phyloP scores from a whole-genome alignment of 805 yeast species.

The Candida fluviatilis region DNA sequence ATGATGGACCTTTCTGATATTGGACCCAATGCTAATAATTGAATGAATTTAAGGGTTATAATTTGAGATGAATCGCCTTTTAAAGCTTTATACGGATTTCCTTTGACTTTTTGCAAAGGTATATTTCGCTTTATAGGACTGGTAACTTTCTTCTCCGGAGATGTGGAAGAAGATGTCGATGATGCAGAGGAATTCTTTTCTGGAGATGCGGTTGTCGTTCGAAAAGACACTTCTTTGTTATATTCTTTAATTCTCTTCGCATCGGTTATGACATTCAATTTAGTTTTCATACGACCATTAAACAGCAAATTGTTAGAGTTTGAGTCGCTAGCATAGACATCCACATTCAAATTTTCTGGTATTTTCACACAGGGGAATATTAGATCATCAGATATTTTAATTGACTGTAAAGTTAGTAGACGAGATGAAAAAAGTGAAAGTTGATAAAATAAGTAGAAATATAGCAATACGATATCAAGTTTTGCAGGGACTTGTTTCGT shows the following conservation, averaged over 20 bases:
- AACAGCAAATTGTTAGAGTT: slow-evolving; percentile 12
- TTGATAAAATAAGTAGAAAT: too few species aligned
- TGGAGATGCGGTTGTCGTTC: neutral
- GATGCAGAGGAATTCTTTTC: slow-evolving; percentile 8
- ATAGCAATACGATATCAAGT: neutral
- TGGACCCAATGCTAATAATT: slow-evolving; percentile 49
- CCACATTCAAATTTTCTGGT: slow-evolving; percentile 34
- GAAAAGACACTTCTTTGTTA: slow-evolving; percentile 3
- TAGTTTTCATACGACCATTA: slow-evolving; percentile 28
- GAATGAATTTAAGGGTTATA: slow-evolving; percentile 28
- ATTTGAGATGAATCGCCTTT: slow-evolving; percentile 5
- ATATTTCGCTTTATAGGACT: slow-evolving; percentile 4
- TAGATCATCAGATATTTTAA: slow-evolving; percentile 22
- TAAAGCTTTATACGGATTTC: slow-evolving; percentile 1
- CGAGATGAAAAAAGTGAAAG: neutral
- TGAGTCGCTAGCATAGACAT: slow-evolving; percentile 21
- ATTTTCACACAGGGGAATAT: slow-evolving; percentile 29
- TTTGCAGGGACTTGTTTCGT: too few species aligned
- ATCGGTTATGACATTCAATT: slow-evolving; percentile 30
- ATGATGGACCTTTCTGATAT: slow-evolving; percentile 24
- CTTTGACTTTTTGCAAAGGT: neutral
- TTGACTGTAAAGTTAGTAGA: slow-evolving; percentile 18
- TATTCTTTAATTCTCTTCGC: slow-evolving; percentile 22
- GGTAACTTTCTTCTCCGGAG: slow-evolving; percentile 5
- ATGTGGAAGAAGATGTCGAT: slow-evolving; percentile 11